Evolutionary conservation across 1,284 basidiomycete genomes (phyloP).

Genomic region (Cutaneotrichosporon sp.): DNA sequence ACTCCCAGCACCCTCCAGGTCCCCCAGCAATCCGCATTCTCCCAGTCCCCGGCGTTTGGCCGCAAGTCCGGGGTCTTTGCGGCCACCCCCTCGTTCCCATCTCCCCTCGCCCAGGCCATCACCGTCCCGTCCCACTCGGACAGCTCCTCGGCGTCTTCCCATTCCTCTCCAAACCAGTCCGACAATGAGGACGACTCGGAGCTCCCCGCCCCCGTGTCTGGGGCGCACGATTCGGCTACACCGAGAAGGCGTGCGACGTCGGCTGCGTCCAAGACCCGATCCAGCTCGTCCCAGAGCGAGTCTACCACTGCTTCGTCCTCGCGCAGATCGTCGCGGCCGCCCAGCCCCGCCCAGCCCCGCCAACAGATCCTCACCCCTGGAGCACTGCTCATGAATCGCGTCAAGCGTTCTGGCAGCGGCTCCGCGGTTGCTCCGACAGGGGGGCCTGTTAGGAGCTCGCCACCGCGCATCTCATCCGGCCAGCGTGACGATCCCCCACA

Average conservation of each 20-base stretch:
- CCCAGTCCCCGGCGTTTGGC: slow-evolving; percentile 33
- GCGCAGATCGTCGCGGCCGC: slow-evolving; percentile 31
- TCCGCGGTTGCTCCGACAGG: slow-evolving; percentile 13
- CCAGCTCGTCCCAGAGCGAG: slow-evolving; percentile 12
- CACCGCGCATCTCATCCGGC: background rate
- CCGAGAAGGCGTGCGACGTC: slow-evolving; percentile 4
- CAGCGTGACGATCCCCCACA: background rate
- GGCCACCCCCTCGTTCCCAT: slow-evolving; percentile 51
- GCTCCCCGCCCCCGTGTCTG: background rate
- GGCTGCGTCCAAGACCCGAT: background rate
- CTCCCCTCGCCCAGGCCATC: slow-evolving; percentile 48
- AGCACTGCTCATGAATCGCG: slow-evolving; percentile 34
- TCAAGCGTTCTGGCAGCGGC: slow-evolving; percentile 35
- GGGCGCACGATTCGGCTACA: background rate
- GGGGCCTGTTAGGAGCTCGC: background rate
- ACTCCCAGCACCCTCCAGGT: slow-evolving; percentile 26
- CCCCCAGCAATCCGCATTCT: slow-evolving; percentile 22
- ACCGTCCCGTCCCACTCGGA: slow-evolving; percentile 47
- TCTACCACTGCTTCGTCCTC: slow-evolving; percentile 10
- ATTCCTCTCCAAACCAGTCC: background rate
- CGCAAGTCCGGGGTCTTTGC: slow-evolving; percentile 46
- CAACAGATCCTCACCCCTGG: slow-evolving; percentile 33
- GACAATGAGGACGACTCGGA: slow-evolving; percentile 10
- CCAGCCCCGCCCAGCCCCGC: slow-evolving; percentile 31
- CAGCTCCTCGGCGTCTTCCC: slow-evolving; percentile 40